Percentiles rank a stretch among this genome's conserved stretches.
These are phyloP conservation scores for Centaurea solstitialis DNA, from an alignment of 129 eudicot genomes.

Conservation along the genomic window DNA sequence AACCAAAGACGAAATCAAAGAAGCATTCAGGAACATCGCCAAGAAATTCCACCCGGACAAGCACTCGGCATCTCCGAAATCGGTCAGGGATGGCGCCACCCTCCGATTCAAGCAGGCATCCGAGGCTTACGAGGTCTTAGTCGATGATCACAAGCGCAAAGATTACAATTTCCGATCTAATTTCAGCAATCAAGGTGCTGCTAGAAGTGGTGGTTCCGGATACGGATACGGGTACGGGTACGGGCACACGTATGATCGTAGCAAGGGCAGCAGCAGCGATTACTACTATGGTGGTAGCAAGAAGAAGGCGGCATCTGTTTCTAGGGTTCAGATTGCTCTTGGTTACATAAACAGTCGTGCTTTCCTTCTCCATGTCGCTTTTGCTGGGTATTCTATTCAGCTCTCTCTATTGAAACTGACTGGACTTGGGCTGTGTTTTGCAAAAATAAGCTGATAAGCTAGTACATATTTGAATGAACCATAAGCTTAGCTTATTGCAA, in stretches of 20 bases:
- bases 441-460: no score
- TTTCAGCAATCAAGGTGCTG: not conserved
- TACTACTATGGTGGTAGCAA: constrained; percentile 7
- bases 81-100: constrained; percentile 63
- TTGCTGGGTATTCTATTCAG: constrained; percentile 64
- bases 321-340: constrained; percentile 38
- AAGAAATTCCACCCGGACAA: constrained; percentile 90
- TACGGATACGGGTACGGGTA: constrained; percentile 39
- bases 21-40: constrained; percentile 70
- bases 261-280: not conserved
- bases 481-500: no score
- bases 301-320: constrained; percentile 24
- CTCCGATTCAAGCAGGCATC: constrained; percentile 80
- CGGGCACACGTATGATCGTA: constrained; percentile 35
- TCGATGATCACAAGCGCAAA: constrained; percentile 80
- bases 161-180: constrained; percentile 55
- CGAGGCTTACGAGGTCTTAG: constrained; percentile 83
- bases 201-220: not conserved
- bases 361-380: constrained; percentile 72
- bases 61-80: constrained; percentile 63
- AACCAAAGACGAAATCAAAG: constrained; percentile 80
- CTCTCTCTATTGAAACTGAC: not conserved
- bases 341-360: constrained; percentile 60
- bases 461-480: no score
- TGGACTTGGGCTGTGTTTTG: not conserved